Evolutionary conservation across 176 grass and related monocot genomes (phyloP).

Genomic region (Zea luxurians): DNA sequence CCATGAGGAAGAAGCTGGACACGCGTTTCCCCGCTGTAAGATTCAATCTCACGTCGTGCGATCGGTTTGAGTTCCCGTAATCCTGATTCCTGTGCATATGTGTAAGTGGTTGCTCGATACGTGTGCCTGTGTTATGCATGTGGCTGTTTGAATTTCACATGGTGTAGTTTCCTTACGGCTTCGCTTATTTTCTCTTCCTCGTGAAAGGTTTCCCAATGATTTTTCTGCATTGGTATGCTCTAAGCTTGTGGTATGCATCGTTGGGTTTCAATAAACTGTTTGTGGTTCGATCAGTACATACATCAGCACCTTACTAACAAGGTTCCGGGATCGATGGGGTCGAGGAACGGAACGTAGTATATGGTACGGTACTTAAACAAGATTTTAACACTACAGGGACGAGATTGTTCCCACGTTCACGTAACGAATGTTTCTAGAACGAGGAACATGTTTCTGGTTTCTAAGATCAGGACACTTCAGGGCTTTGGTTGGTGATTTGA

Average conservation of each 20-base stretch:
- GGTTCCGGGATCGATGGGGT: no score
- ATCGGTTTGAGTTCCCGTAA: not conserved
- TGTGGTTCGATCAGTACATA: not conserved
- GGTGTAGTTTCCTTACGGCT: not conserved
- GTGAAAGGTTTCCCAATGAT: not conserved
- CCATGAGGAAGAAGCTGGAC: conserved; percentile 99
- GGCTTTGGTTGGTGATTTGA: not conserved
- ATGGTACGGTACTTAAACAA: no score
- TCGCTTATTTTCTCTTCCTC: not conserved
- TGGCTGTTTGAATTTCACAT: not conserved
- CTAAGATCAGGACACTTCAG: not conserved
- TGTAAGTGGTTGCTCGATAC: not conserved
- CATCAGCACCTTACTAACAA: not conserved
- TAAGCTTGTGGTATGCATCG: not conserved
- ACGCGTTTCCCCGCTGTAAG: conserved; percentile 92
- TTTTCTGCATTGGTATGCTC: not conserved
- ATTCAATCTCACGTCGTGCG: not conserved
- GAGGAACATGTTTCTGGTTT: no score
- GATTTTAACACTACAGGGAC: no score
- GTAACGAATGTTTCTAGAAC: no score
- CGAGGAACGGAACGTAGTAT: no score
- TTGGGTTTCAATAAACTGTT: not conserved
- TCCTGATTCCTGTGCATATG: not conserved
- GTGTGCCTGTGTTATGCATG: not conserved
- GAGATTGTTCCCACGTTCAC: no score